Conservation (phyloP, 108 stramenopile species). For the Seminavis robusta region DNA sequence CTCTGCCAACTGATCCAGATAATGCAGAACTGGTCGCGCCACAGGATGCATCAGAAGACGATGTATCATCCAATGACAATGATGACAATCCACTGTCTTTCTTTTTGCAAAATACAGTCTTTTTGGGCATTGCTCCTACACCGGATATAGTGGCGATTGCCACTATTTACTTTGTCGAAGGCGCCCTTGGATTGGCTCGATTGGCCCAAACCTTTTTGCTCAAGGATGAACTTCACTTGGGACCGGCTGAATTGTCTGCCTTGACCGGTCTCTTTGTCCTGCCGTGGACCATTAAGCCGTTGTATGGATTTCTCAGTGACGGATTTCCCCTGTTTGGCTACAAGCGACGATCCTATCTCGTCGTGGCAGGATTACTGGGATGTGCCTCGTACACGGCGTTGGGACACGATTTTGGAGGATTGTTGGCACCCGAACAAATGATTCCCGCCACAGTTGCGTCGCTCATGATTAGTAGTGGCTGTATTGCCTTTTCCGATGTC, state of each 20-base stretch:
- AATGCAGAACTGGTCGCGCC: no score
- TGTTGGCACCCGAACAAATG: conserved; percentile 7
- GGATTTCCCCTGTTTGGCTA: conserved; percentile 87
- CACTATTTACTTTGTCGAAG: conserved; percentile 94
- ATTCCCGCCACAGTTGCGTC: conserved; percentile 45
- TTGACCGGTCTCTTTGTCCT: conserved; percentile 82
- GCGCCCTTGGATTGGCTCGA: conserved; percentile 89
- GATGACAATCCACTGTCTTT: no score
- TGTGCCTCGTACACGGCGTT: conserved; percentile 54
- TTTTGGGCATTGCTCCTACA: conserved; percentile 73
- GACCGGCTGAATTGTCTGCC: conserved; percentile 87
- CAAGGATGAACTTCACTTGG: conserved; percentile 90
- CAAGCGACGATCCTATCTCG: conserved; percentile 78
- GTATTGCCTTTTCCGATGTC: conserved; percentile 91
- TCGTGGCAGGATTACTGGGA: conserved; percentile 66
- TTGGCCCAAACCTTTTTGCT: conserved; percentile 92
- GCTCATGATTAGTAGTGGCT: conserved; percentile 62
- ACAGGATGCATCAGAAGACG: no score
- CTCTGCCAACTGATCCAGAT: no score
- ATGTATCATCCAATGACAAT: no score
- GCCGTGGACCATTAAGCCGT: conserved; percentile 93
- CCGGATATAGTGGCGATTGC: conserved; percentile 85
- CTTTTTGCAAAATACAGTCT: no score
- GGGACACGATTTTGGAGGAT: conserved; percentile 53
- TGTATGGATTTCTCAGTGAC: conserved; percentile 91